phyloP scores from a whole-genome alignment of 768 basidiomycete species.

The Termitomyces sp. region DNA sequence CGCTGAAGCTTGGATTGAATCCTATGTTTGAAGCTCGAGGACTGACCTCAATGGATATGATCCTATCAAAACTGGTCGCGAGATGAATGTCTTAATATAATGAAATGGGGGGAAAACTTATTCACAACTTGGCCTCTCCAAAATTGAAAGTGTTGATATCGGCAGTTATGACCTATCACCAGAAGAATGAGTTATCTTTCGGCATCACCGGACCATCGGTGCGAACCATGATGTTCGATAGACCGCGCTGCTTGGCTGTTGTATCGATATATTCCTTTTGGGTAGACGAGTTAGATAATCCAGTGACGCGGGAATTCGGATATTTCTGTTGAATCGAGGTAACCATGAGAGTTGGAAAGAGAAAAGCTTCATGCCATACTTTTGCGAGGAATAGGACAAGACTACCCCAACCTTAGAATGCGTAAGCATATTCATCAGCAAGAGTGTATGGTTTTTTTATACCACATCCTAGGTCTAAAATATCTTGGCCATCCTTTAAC shows the following conservation, averaged over 20 bases:
- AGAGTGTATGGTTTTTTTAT: background rate
- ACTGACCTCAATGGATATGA: background rate
- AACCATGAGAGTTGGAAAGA: background rate
- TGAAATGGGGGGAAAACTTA: background rate
- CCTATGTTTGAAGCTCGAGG: background rate
- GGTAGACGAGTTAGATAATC: background rate
- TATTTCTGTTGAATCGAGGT: background rate
- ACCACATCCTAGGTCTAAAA: conserved; percentile 70
- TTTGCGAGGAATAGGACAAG: background rate
- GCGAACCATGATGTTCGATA: background rate
- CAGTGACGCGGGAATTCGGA: background rate
- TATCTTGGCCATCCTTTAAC: conserved; percentile 55
- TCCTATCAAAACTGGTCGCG: background rate
- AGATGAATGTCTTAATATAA: background rate
- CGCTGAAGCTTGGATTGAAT: background rate
- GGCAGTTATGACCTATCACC: background rate
- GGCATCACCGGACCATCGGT: background rate
- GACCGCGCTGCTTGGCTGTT: background rate
- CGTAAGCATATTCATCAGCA: background rate
- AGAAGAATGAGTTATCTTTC: background rate
- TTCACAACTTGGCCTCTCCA: background rate
- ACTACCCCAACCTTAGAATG: background rate
- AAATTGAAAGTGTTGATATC: background rate
- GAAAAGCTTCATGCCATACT: background rate
- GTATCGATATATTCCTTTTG: background rate